phyloP scores from a whole-genome alignment of 108 stramenopile genomes.

The Bacterosira constricta region DNA sequence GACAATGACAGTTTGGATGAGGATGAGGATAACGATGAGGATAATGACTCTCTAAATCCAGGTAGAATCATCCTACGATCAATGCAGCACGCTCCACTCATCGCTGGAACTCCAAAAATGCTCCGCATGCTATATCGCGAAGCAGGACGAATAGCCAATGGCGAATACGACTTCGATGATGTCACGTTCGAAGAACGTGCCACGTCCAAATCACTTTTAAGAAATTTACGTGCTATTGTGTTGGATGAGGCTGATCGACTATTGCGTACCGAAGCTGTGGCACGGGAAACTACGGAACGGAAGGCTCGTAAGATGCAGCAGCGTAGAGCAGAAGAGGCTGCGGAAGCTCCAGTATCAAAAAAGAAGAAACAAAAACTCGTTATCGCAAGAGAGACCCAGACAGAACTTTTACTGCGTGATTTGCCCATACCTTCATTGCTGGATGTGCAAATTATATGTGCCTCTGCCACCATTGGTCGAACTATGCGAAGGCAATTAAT shows the following conservation, averaged over 20 bases:
- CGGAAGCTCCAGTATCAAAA: neutral
- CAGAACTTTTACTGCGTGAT: slow-evolving; percentile 46
- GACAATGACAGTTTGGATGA: neutral
- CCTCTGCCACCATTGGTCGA: slow-evolving; percentile 73
- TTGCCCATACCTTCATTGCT: slow-evolving; percentile 39
- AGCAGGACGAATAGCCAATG: slow-evolving; percentile 6
- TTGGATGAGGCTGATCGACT: slow-evolving; percentile 82
- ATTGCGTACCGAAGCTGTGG: slow-evolving; percentile 61
- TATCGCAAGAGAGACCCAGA: slow-evolving; percentile 45
- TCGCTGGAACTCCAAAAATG: slow-evolving; percentile 69
- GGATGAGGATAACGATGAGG: slow-evolving; percentile 7
- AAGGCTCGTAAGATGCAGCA: slow-evolving; percentile 39
- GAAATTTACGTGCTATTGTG: slow-evolving; percentile 59
- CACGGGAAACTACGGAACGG: slow-evolving; percentile 42
- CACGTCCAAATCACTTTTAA: slow-evolving; percentile 33
- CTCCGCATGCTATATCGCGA: slow-evolving; percentile 59
- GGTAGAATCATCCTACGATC: slow-evolving; percentile 19
- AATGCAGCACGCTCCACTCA: slow-evolving; percentile 29
- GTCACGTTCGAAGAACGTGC: slow-evolving; percentile 22
- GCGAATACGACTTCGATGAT: neutral
- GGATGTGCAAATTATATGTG: slow-evolving; percentile 66
- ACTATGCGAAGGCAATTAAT: slow-evolving; percentile 75
- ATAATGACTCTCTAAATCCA: neutral
- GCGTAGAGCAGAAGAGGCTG: slow-evolving; percentile 8
- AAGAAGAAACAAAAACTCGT: slow-evolving; percentile 33